Conservation (phyloP, 192 early-diverging fungal species). For the Entomortierella chlamydospora region DNA sequence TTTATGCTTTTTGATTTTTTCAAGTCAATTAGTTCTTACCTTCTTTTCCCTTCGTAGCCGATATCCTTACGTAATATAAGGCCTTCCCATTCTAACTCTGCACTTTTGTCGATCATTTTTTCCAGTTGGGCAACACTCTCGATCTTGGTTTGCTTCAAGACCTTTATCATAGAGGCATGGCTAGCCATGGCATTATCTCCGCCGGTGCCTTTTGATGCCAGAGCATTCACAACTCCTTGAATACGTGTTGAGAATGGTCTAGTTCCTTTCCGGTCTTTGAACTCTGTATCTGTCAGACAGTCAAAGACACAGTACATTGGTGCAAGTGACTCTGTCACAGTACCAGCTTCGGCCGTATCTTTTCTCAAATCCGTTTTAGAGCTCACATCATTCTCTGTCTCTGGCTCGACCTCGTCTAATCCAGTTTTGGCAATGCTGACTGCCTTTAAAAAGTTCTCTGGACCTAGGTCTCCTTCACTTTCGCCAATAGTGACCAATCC, state of each 20-base stretch:
- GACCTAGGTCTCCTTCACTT: slow-evolving; percentile 22
- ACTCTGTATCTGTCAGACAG: slow-evolving; percentile 47
- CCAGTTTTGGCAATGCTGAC: slow-evolving; percentile 18
- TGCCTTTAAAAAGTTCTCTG: slow-evolving; percentile 27
- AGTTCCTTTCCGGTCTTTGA: slow-evolving; percentile 29
- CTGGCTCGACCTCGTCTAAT: background rate
- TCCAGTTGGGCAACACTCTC: slow-evolving; percentile 45
- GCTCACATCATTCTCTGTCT: slow-evolving; percentile 9
- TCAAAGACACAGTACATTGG: slow-evolving; percentile 63
- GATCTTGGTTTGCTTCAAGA: slow-evolving; percentile 42
- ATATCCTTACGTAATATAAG: slow-evolving; percentile 61
- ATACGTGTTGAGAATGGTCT: slow-evolving; percentile 45
- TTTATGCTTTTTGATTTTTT: background rate
- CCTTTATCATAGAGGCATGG: slow-evolving; percentile 2
- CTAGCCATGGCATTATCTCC: background rate
- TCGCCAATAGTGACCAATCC: background rate
- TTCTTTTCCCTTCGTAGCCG: slow-evolving; percentile 64
- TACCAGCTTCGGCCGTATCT: background rate
- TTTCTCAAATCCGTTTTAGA: slow-evolving; percentile 3
- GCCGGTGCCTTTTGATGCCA: background rate
- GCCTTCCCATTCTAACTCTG: slow-evolving; percentile 65
- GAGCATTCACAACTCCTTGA: slow-evolving; percentile 10
- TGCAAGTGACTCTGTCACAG: background rate
- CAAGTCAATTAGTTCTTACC: slow-evolving; percentile 33
- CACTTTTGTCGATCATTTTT: slow-evolving; percentile 22